A percentile compares a stretch with the other conserved stretches of the same genome.
phyloP scores from a whole-genome alignment of 2,329 filamentous ascomycete species.

The Epichloe elymi region DNA sequence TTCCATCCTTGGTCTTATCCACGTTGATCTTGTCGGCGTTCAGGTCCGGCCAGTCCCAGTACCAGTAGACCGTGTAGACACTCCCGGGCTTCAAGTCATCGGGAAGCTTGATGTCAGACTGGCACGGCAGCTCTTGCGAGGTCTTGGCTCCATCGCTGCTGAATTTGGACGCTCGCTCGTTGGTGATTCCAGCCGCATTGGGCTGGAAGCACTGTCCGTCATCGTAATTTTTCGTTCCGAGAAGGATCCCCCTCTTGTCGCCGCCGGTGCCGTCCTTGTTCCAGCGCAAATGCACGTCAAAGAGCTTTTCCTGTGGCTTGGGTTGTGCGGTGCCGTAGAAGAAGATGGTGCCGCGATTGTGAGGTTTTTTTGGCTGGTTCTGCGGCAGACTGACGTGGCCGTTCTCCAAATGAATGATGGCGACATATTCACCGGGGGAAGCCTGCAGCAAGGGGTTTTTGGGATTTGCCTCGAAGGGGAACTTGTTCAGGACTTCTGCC shows the following conservation, averaged over 20 bases:
- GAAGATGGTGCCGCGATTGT: slow-evolving; percentile 58
- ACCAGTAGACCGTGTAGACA: slow-evolving; percentile 79
- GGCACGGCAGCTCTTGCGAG: slow-evolving; percentile 58
- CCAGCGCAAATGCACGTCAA: slow-evolving; percentile 66
- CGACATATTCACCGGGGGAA: slow-evolving; percentile 47
- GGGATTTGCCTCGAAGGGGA: slow-evolving; percentile 22
- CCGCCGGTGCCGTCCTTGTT: slow-evolving; percentile 69
- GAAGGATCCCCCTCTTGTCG: slow-evolving; percentile 65
- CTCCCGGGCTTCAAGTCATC: slow-evolving; percentile 45
- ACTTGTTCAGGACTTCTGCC: slow-evolving; percentile 37
- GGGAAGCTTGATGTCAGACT: slow-evolving; percentile 69
- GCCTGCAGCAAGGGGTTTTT: slow-evolving; percentile 50
- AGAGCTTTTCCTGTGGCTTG: slow-evolving; percentile 32
- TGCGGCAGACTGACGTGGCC: slow-evolving; percentile 55
- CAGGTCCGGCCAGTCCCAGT: slow-evolving; percentile 82
- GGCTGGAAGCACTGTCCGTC: slow-evolving; percentile 82
- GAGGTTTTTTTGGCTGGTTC: slow-evolving; percentile 47
- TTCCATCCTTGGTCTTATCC: slow-evolving; percentile 24
- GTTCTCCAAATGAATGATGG: slow-evolving; percentile 60
- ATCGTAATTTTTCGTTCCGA: slow-evolving; percentile 72
- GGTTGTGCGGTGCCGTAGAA: slow-evolving; percentile 59
- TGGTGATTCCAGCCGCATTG: slow-evolving; percentile 46
- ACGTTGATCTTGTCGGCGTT: slow-evolving; percentile 27
- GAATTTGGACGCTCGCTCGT: slow-evolving; percentile 42
- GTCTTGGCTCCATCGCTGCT: slow-evolving; percentile 38